phyloP scores from a whole-genome alignment of 2,329 filamentous ascomycete genomes.

The Pyrenochaeta sp. region DNA sequence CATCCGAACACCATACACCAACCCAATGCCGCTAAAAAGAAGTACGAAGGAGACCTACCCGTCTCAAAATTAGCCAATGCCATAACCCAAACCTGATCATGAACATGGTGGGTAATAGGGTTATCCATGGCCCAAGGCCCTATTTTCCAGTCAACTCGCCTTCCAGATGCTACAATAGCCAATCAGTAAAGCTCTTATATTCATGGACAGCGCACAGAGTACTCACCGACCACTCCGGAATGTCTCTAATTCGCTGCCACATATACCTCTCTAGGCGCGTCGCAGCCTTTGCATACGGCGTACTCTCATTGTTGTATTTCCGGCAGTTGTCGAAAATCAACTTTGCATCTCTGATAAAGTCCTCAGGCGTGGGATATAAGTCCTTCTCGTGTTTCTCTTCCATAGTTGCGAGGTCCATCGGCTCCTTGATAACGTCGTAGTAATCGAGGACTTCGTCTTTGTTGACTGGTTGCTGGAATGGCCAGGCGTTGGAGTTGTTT shows the following conservation, averaged over 20 bases:
- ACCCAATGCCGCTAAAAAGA: background rate
- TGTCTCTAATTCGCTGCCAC: conserved; percentile 90
- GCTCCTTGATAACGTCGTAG: conserved; percentile 97
- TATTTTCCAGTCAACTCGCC: conserved; percentile 42
- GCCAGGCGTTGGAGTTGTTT: conserved; percentile 93
- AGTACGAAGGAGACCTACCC: background rate
- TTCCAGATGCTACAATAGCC: conserved; percentile 37
- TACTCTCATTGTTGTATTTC: conserved; percentile 95
- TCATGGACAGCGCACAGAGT: background rate
- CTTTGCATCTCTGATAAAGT: conserved; percentile 88
- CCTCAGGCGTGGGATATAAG: conserved; percentile 88
- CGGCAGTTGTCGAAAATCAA: conserved; percentile 95
- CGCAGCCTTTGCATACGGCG: conserved; percentile 92
- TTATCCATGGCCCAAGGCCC: background rate
- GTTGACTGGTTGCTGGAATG: conserved; percentile 92
- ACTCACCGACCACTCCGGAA: conserved; percentile 79
- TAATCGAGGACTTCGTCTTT: conserved; percentile 98
- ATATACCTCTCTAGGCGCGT: conserved; percentile 94
- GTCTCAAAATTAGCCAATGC: background rate
- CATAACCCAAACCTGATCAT: background rate
- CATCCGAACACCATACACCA: background rate
- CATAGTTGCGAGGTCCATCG: conserved; percentile 97
- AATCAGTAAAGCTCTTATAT: conserved; percentile 2
- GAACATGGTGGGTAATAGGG: background rate
- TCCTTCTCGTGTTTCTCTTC: conserved; percentile 94